A percentile compares a stretch with the other conserved stretches of the same genome.
Conservation (phyloP, 768 basidiomycete species). For the Tylopilus cervinicoccineus region DNA sequence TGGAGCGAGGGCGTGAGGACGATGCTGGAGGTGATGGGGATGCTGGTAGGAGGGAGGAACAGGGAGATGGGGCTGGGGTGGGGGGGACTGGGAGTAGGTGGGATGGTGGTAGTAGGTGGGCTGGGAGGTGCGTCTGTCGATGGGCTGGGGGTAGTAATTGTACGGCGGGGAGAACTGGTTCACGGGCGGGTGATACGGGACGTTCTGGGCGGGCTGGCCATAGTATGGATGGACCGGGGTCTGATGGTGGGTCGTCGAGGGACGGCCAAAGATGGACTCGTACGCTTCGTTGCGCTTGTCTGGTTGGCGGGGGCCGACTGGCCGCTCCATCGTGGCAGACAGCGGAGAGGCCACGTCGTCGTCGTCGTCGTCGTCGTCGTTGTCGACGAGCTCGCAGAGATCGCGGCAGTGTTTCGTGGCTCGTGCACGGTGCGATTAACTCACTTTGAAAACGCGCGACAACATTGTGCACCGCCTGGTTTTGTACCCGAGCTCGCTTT, state of each 20-base stretch:
- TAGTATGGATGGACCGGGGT: slow-evolving; percentile 12
- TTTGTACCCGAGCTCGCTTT: slow-evolving; percentile 17
- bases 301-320: slow-evolving; percentile 55
- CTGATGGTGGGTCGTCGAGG: slow-evolving; percentile 54
- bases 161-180: slow-evolving; percentile 36
- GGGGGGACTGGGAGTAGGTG: slow-evolving; percentile 36
- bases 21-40: slow-evolving; percentile 21
- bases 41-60: slow-evolving; percentile 13
- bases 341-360: neutral
- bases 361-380: slow-evolving; percentile 7
- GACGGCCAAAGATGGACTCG: slow-evolving; percentile 84
- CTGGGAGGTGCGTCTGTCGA: slow-evolving; percentile 47
- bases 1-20: slow-evolving; percentile 32
- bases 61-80: slow-evolving; percentile 20
- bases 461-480: slow-evolving; percentile 19
- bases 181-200: slow-evolving; percentile 20
- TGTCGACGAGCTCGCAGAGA: neutral
- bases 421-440: neutral
- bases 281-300: slow-evolving; percentile 81
- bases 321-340: slow-evolving; percentile 42
- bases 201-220: slow-evolving; percentile 15
- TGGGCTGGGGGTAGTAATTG: slow-evolving; percentile 36
- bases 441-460: slow-evolving; percentile 14
- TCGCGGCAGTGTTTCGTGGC: slow-evolving; percentile 2
- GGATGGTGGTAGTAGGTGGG: slow-evolving; percentile 18